A percentile compares a stretch with the other conserved stretches of the same genome.
Conservation (phyloP, 805 yeast species). For the Cephaloascus albidus region DNA sequence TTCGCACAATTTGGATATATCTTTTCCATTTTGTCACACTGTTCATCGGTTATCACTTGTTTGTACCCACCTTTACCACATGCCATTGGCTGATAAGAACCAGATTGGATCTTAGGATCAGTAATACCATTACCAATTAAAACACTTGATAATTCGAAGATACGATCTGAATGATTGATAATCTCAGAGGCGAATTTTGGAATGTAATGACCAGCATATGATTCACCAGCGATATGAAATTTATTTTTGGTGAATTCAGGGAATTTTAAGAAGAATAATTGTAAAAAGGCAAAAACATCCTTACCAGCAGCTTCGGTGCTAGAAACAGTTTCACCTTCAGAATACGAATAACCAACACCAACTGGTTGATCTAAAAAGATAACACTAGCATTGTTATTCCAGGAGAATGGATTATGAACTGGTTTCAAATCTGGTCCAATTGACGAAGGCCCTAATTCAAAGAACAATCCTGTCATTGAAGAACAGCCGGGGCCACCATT, state of each 20-base stretch:
- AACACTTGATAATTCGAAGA: slow-evolving; percentile 26
- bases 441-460: slow-evolving; percentile 20
- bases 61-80: slow-evolving; percentile 35
- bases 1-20: slow-evolving; percentile 24
- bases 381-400: slow-evolving; percentile 20
- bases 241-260: slow-evolving; percentile 9
- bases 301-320: slow-evolving; percentile 11
- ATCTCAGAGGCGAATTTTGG: slow-evolving; percentile 15
- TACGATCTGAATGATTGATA: slow-evolving; percentile 16
- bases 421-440: slow-evolving; percentile 14
- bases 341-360: slow-evolving; percentile 13
- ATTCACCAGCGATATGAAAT: slow-evolving; percentile 18
- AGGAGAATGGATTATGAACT: slow-evolving; percentile 16
- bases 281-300: slow-evolving; percentile 14
- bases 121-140: slow-evolving; percentile 37
- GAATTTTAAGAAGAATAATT: slow-evolving; percentile 16
- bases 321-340: slow-evolving; percentile 9
- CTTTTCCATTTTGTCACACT: slow-evolving; percentile 23
- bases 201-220: slow-evolving; percentile 17
- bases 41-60: slow-evolving; percentile 20
- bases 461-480: slow-evolving; percentile 18
- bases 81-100: slow-evolving; percentile 32
- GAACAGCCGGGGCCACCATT: slow-evolving; percentile 25
- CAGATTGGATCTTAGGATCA: slow-evolving; percentile 29
- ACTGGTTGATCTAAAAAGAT: slow-evolving; percentile 18